Base-by-base conservation (phyloP, 208 protist species). In the Leishmania gerbilli region DNA sequence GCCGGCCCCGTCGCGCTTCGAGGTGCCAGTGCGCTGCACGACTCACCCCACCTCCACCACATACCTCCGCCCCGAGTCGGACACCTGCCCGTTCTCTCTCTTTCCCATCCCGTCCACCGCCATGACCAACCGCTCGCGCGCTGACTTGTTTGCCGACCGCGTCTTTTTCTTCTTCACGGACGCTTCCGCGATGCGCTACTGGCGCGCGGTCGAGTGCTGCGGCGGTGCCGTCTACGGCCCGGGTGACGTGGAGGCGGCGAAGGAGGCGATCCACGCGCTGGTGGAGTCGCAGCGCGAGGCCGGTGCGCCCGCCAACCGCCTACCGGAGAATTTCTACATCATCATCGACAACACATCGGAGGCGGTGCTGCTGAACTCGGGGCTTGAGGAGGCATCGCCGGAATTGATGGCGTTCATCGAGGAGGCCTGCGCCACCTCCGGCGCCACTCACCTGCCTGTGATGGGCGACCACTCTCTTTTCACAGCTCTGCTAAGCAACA, bases 31-130 rank as follows among this genome's bases (percentile, higher is more conserved):
- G 67, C 91, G 85, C 40, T 89, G 74, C 71, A 83, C 86, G 1
- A 76, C 69, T 34, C 58, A 82, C 58, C 72, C 85, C n/a, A 80
- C 80, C 45, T 79, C 81, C 47, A 85, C 83, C 34, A 80, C 80
- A 31, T 96, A 96, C 80, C 68, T 93, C 17, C 88, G 93, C 5
- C 93, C 93, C 0, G 91, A 96, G 79, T 87, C 90, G 6, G 91
- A 91, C 80, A 89, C 81, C 42, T 93, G 86, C 78, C 91, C 92
- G 37, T 97, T 92, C 84, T 90, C 91, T 3, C 87, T 97, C 37
- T 94, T 93, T 71, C 89, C 91, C 1, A 95, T 95, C 74, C 87
- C 93, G 5, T 72, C 81, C 58, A 90, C 89, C 5, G 89, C 88
- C 17, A 83, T 90, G 71, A 77, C 77, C 0, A 86, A 86, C 58